A percentile compares a stretch with the other conserved stretches of the same genome.
Evolutionary conservation across 352 stramenopile genomes (phyloP).

Genomic region (Pythium dissotocum): DNA sequence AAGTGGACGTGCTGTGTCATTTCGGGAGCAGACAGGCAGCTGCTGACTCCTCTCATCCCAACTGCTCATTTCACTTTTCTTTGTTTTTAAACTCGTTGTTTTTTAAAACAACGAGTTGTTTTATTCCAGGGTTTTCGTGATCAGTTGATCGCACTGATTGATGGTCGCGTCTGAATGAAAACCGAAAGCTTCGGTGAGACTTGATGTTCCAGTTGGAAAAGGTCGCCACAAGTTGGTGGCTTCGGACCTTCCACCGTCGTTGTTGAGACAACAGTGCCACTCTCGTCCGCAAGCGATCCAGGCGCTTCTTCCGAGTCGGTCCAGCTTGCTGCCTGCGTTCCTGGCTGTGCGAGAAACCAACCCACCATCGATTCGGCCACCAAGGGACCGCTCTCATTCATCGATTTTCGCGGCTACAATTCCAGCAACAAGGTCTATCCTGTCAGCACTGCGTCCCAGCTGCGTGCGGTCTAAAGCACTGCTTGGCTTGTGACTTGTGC

Average conservation of each 20-base stretch:
- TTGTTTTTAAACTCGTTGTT: too few species aligned
- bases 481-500: neutral
- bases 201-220: neutral
- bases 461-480: slow-evolving; percentile 1
- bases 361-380: neutral
- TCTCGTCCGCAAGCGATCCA: slow-evolving; percentile 1
- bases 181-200: neutral
- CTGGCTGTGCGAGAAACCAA: neutral
- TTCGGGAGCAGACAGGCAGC: slow-evolving; percentile 1
- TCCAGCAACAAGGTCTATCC: neutral
- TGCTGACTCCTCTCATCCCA: slow-evolving; percentile 3
- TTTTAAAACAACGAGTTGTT: slow-evolving; percentile 10
- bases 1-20: neutral
- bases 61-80: neutral
- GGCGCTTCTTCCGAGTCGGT: neutral
- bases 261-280: slow-evolving; percentile 1
- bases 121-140: slow-evolving; percentile 1
- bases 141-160: slow-evolving; percentile 3
- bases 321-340: neutral
- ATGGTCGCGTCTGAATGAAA: slow-evolving; percentile 3
- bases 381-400: neutral
- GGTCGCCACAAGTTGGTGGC: neutral
- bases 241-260: neutral
- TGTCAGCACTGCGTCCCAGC: too few species aligned
- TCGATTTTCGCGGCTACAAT: neutral